Evolutionary conservation across 495 filamentous ascomycete species (phyloP), one percentile per base, ranked within the genome.

Genomic region (Letharia columbiana): DNA sequence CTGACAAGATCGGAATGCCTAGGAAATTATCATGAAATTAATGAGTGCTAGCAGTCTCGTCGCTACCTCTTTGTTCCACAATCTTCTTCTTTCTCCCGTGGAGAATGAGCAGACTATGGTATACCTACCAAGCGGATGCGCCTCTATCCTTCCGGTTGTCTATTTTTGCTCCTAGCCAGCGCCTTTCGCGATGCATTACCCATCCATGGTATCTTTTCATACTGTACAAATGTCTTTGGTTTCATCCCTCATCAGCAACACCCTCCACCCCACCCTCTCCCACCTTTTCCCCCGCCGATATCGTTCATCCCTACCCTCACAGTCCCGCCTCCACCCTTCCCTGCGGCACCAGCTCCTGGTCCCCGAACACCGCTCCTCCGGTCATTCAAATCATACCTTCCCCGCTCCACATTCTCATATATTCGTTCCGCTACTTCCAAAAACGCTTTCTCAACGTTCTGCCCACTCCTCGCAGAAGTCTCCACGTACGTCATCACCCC

Each of bases 351-450:
- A 15, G 75, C 72, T 73, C 81, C 84, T 9, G 84, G 85, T 18
- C 87, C 86, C 76, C 96, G 97, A 47, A 98, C 94, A n/a, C 94
- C 94, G 65, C 87, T 91, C 70, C 93, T 84, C 69, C 92, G 84
- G 77, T 97, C 94, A 76, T 96, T 95, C 68, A 98, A 79, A 76
- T 97, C 92, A 76, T 97, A 97, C 71, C 84, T 90, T 4, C 94
- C 94, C 33, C 87, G 86, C 77, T 96, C 91, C 65, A 98, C 96
- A 75, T 96, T 97, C 75, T 90, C 84, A 78, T 92, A 96, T 68
- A 98, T 97, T 69, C 91, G 82, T 78, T 96, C 89, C 44, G 94
- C 92, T 42, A 96, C 91, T 71, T 94, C 86, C 73, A 95, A 82
- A 71, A 98, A 98, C 4, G 94, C 94, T 66, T 86, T 81, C 75